Conservation (phyloP, 1,284 basidiomycete species). For the Anthracocystis walkeri region DNA sequence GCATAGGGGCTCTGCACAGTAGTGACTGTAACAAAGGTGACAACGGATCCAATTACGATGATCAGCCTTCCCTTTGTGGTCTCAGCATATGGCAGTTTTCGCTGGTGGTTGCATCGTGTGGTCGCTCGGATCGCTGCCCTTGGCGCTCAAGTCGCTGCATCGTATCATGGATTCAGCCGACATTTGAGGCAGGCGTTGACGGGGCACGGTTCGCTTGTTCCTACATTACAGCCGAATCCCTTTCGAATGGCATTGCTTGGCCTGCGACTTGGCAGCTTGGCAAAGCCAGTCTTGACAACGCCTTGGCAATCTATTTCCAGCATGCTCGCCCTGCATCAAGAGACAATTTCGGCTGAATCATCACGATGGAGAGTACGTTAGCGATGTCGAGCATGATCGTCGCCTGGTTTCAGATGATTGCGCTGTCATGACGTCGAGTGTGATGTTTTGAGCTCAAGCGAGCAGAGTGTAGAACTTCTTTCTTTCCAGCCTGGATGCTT, state of each 20-base stretch:
- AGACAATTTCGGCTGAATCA: background rate
- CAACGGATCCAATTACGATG: background rate
- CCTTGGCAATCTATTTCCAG: background rate
- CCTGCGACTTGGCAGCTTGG: conserved; percentile 4
- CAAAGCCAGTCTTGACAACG: background rate
- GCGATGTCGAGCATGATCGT: background rate
- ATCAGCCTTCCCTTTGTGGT: background rate
- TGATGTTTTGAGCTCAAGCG: background rate
- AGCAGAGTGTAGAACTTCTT: conserved; percentile 3
- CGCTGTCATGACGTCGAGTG: background rate
- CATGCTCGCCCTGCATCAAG: background rate
- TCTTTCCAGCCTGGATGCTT: background rate
- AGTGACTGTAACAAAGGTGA: background rate
- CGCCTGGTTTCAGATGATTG: background rate
- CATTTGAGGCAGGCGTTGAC: background rate
- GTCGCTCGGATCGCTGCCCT: conserved; percentile 24
- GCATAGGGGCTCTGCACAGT: background rate
- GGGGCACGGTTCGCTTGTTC: background rate
- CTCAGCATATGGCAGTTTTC: background rate
- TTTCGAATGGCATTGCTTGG: background rate
- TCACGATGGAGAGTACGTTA: background rate
- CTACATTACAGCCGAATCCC: background rate
- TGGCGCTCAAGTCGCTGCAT: conserved; percentile 13
- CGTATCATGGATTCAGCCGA: background rate
- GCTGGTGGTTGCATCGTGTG: background rate